phyloP scores from a whole-genome alignment of 352 stramenopile genomes.

The Plasmopara viticola region DNA sequence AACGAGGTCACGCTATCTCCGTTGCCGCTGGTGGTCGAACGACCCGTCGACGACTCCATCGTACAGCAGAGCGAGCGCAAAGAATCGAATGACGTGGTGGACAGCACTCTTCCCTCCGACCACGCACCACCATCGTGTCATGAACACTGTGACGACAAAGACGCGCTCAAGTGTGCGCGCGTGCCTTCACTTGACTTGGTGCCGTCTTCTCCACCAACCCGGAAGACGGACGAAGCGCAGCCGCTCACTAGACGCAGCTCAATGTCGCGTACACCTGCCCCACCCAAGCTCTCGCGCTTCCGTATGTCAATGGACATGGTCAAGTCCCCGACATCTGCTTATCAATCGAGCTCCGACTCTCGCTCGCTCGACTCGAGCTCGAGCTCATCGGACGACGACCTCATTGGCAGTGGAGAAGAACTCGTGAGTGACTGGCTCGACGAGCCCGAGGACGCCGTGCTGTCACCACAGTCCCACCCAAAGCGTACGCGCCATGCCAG shows the following conservation, averaged over 20 bases:
- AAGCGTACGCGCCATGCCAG: constrained; percentile 28
- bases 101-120: constrained; percentile 8
- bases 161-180: neutral
- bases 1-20: neutral
- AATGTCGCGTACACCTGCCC: constrained; percentile 17
- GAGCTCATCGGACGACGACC: constrained; percentile 38
- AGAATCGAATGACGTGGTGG: constrained; percentile 16
- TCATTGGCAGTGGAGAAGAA: constrained; percentile 38
- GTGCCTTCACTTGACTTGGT: constrained; percentile 15
- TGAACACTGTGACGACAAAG: constrained; percentile 15
- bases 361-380: constrained; percentile 34
- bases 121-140: constrained; percentile 16
- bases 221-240: constrained; percentile 16
- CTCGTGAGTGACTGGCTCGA: constrained; percentile 74
- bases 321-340: constrained; percentile 24
- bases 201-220: constrained; percentile 13
- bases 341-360: constrained; percentile 36
- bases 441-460: constrained; percentile 53
- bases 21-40: neutral
- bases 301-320: constrained; percentile 26
- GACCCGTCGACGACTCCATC: constrained; percentile 2
- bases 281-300: constrained; percentile 35
- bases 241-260: constrained; percentile 21
- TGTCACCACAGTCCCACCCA: constrained; percentile 34
- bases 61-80: constrained; percentile 11